Evolutionary conservation across 768 basidiomycete species (phyloP).

Genomic region (Boletus patriciae): DNA sequence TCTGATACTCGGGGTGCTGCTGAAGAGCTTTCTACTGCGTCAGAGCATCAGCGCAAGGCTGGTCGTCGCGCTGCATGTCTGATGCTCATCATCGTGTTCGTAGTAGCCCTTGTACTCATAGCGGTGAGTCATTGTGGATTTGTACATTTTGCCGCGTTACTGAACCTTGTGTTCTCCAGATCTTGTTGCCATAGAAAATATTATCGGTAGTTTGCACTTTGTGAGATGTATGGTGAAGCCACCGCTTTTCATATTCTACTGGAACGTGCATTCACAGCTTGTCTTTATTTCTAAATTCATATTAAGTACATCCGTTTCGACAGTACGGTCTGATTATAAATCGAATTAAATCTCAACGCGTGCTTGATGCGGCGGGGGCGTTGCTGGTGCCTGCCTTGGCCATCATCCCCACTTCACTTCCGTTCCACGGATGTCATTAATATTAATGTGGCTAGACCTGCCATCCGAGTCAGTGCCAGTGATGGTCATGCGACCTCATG

Average conservation of each 20-base stretch:
- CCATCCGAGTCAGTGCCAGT: too few relatives aligned
- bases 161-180: conserved; percentile 13
- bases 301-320: conserved; percentile 3
- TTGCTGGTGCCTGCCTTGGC: neutral
- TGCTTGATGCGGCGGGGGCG: neutral
- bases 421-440: neutral
- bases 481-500: neutral
- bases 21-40: conserved; percentile 84
- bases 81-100: conserved; percentile 82
- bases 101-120: conserved; percentile 83
- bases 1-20: conserved; percentile 80
- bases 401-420: too few relatives aligned
- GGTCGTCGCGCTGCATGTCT: conserved; percentile 88
- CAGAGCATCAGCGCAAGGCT: conserved; percentile 92
- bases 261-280: conserved; percentile 13
- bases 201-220: neutral
- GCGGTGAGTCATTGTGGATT: conserved; percentile 62
- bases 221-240: conserved; percentile 9
- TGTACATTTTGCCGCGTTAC: neutral
- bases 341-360: neutral
- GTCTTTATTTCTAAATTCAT: conserved; percentile 31
- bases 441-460: too few relatives aligned
- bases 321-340: neutral
- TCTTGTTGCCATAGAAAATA: conserved; percentile 26
- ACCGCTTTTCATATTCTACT: neutral